Conservation (phyloP, 2,329 filamentous ascomycete species). For the Cryphonectria naterciae region DNA sequence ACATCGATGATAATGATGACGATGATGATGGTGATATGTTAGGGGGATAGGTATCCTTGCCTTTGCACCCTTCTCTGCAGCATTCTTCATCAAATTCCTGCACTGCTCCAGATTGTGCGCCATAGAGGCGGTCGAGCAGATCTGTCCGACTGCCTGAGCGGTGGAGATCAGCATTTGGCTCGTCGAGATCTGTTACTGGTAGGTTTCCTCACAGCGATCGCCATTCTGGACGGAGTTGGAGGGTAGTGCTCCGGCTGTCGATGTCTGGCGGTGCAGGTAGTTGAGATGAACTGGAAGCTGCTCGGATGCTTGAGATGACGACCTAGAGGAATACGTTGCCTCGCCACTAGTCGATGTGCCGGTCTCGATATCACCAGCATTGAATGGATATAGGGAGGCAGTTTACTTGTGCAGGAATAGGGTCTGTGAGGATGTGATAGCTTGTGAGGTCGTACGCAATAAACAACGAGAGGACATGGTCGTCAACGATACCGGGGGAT, state of each 20-base stretch:
- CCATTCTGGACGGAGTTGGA: conserved; percentile 1
- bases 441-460: not conserved
- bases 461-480: not conserved
- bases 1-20: not conserved
- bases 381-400: not conserved
- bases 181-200: not conserved
- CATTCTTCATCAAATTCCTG: conserved; percentile 70
- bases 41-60: conserved; percentile 46
- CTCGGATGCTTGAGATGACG: not conserved
- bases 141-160: conserved; percentile 79
- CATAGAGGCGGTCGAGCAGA: conserved; percentile 83
- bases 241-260: not conserved
- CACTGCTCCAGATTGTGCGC: conserved; percentile 81
- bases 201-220: conserved; percentile 1
- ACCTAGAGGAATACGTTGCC: not conserved
- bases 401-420: not conserved
- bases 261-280: not conserved
- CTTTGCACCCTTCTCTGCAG: conserved; percentile 76
- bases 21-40: not conserved
- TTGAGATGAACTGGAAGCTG: conserved; percentile 4
- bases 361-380: not conserved
- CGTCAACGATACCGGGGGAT: not conserved
- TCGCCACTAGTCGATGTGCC: not conserved
- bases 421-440: not conserved
- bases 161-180: not conserved